These are phyloP conservation scores for Termitomyces sp. DNA, from an alignment of 768 basidiomycete species.

Conservation along the genomic window DNA sequence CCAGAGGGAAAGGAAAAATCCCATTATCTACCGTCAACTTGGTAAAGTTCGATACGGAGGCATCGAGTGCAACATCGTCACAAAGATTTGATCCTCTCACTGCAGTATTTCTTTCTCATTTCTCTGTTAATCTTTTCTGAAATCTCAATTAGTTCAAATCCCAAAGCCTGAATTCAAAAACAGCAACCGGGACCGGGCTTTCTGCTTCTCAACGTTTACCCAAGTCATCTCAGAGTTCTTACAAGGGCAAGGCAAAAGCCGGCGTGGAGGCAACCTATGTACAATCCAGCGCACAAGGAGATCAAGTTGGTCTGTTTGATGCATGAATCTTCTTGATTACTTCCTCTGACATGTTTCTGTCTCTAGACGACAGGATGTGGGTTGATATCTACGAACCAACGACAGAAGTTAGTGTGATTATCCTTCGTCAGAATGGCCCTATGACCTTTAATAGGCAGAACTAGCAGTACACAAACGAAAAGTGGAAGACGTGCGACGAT, in stretches of 20 bases:
- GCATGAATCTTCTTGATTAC: too few relatives aligned
- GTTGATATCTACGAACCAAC: slow-evolving; percentile 63
- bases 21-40: slow-evolving; percentile 13
- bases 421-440: background rate
- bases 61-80: slow-evolving; percentile 1
- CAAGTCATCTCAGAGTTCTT: slow-evolving; percentile 7
- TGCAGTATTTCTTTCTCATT: slow-evolving; percentile 17
- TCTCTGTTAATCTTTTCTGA: background rate
- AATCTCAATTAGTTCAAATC: slow-evolving; percentile 10
- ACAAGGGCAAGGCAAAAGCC: slow-evolving; percentile 26
- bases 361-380: slow-evolving; percentile 48
- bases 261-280: slow-evolving; percentile 9
- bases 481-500: slow-evolving; percentile 73
- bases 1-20: slow-evolving; percentile 10
- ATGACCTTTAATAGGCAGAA: slow-evolving; percentile 46
- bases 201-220: slow-evolving; percentile 8
- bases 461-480: slow-evolving; percentile 80
- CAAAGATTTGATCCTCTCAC: slow-evolving; percentile 25
- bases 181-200: background rate
- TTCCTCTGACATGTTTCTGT: background rate
- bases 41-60: slow-evolving; percentile 14
- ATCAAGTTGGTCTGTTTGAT: slow-evolving; percentile 3
- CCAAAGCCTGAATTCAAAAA: slow-evolving; percentile 6
- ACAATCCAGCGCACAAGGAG: slow-evolving; percentile 1
- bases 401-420: slow-evolving; percentile 42